phyloP scores from a whole-genome alignment of 2,329 filamentous ascomycete species.

The Aspergillus clavatus region DNA sequence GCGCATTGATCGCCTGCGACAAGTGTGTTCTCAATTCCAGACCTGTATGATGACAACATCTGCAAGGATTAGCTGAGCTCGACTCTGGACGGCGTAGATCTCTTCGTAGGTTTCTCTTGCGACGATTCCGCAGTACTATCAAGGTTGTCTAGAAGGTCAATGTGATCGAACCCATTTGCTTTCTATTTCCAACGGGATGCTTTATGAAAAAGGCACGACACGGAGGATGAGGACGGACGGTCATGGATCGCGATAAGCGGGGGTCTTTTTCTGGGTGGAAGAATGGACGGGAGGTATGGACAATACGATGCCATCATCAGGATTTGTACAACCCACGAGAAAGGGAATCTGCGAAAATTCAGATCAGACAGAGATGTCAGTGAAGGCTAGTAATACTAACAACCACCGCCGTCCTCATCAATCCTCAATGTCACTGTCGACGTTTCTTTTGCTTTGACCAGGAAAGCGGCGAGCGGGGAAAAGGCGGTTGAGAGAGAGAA shows the following conservation, averaged over 20 bases:
- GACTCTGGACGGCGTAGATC: background rate
- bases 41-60: background rate
- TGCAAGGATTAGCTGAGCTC: background rate
- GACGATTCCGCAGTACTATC: background rate
- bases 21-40: too few relatives aligned
- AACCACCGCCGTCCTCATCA: too few relatives aligned
- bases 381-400: too few relatives aligned
- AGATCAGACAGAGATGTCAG: too few relatives aligned
- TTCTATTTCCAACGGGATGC: background rate
- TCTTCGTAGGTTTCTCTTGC: background rate
- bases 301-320: constrained; percentile 1
- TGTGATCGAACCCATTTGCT: background rate
- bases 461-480: too few relatives aligned
- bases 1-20: too few relatives aligned
- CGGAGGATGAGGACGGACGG: background rate
- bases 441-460: too few relatives aligned
- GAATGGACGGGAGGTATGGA: too few relatives aligned
- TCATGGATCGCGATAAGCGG: background rate
- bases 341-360: too few relatives aligned
- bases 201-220: background rate
- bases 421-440: too few relatives aligned
- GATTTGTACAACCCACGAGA: background rate
- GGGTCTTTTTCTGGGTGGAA: background rate
- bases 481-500: background rate
- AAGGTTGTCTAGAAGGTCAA: background rate